A percentile compares a stretch with the other conserved stretches of the same genome.
These are phyloP conservation scores for Pichia sp. DNA, from an alignment of 1,139 yeast species.

Conservation along the genomic window DNA sequence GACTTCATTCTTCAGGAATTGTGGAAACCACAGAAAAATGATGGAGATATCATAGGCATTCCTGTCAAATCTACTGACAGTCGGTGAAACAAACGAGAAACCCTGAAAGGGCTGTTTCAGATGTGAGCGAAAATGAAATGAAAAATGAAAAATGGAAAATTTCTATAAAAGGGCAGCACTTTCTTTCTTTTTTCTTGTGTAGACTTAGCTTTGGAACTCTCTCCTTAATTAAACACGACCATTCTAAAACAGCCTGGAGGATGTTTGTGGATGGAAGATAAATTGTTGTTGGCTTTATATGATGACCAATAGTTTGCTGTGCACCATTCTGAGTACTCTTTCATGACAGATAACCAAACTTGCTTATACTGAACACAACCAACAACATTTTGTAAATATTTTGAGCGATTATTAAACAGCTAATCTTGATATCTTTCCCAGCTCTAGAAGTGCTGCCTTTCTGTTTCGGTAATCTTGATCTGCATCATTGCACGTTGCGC, in stretches of 20 bases:
- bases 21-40: constrained; percentile 12
- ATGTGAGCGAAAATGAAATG: not conserved
- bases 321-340: constrained; percentile 34
- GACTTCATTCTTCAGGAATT: constrained; percentile 64
- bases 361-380: constrained; percentile 10
- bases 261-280: not conserved
- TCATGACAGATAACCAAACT: constrained; percentile 26
- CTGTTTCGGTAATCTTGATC: no score
- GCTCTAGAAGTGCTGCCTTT: no score
- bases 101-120: constrained; percentile 1
- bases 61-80: not conserved
- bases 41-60: not conserved
- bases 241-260: not conserved
- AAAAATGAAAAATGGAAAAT: not conserved
- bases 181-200: not conserved
- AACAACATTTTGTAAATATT: not conserved
- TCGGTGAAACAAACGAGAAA: not conserved
- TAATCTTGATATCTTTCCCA: no score
- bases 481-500: no score
- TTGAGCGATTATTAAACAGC: no score
- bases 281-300: constrained; percentile 4
- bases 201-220: no score
- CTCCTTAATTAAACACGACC: no score
- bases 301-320: constrained; percentile 29
- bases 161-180: not conserved